Base-by-base conservation (phyloP, 805 yeast species). In the Saturnispora diversa region DNA sequence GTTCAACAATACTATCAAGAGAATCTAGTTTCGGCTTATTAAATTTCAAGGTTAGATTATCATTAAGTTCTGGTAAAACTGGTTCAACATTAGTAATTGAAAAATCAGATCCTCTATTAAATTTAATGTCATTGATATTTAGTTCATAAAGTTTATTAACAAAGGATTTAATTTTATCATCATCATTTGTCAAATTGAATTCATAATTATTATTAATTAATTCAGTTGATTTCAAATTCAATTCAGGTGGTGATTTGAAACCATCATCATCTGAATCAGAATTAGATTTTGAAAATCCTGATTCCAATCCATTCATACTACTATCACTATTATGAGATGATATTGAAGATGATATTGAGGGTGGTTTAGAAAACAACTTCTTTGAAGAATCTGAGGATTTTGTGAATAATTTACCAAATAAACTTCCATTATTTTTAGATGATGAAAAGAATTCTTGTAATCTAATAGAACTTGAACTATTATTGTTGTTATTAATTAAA, bases 191-290 rank as follows among this genome's bases (percentile, higher is more conserved):
- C 15, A 60, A 35, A 31, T 48, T 53, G 37, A 58, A 60, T 42
- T 55, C 55, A 47, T 41, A 59, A 5, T 13, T 6, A 5, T 52
- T 49, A 15, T 31, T 42, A 9, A 43, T 19, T 17, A 54, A 40
- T 15, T 56, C 59, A 2, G 52, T 52, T 5, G 52, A 50, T 31
- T 49, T 51, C 33, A 54, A 57, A 32, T 60, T 55, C 27, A 75
- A 51, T 44, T 72, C 76, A 3, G 74, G 74, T 6, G 75, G 75
- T 3, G 39, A 39, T 6, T 23, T 8, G 12, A 24, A 17, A 4
- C 22, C 36, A 11, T 15, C 19, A 20, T 29, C 12, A 13, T 35
- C 35, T n/a, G 19, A 30, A 17, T 17, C 6, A 9, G 11, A 17
- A 11, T 23, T 30, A 19, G 19, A 11, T 19, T 17, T 30, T 19